A percentile compares a stretch with the other conserved stretches of the same genome.
Conservation (phyloP, 306 rosid genomes). For the Cicer yamashitae region DNA sequence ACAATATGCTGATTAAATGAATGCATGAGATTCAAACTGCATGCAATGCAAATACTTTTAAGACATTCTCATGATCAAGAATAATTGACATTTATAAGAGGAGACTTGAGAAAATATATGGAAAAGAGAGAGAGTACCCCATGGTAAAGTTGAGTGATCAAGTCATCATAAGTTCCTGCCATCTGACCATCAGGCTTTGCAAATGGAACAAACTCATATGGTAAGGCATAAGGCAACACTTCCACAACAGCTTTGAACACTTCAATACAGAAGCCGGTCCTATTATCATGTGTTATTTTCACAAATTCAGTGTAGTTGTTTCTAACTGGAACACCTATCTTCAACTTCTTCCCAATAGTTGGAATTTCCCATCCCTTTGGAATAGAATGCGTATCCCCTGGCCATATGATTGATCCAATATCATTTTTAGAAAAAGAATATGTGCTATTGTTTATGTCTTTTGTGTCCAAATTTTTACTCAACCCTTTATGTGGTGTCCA, state of each 20-base stretch:
- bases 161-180: slow-evolving; percentile 49
- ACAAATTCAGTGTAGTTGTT: slow-evolving; percentile 45
- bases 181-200: slow-evolving; percentile 13
- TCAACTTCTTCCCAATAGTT: slow-evolving; percentile 49
- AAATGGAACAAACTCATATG: slow-evolving; percentile 54
- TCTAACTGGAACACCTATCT: slow-evolving; percentile 51
- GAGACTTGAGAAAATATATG: neutral
- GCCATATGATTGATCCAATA: slow-evolving; percentile 55
- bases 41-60: no score
- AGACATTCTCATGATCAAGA: no score
- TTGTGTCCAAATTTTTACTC: slow-evolving; percentile 26
- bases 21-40: no score
- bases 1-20: no score
- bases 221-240: slow-evolving; percentile 50
- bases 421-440: slow-evolving; percentile 34
- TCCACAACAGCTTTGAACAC: slow-evolving; percentile 55
- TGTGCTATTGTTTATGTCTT: neutral
- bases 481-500: slow-evolving; percentile 59
- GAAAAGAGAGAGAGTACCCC: slow-evolving; percentile 50
- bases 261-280: slow-evolving; percentile 60
- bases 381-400: slow-evolving; percentile 50
- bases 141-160: slow-evolving; percentile 51
- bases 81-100: no score
- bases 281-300: neutral
- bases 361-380: slow-evolving; percentile 70